Evolutionary conservation across 768 basidiomycete species (phyloP).

Genomic region (Psilocybe azurescens): DNA sequence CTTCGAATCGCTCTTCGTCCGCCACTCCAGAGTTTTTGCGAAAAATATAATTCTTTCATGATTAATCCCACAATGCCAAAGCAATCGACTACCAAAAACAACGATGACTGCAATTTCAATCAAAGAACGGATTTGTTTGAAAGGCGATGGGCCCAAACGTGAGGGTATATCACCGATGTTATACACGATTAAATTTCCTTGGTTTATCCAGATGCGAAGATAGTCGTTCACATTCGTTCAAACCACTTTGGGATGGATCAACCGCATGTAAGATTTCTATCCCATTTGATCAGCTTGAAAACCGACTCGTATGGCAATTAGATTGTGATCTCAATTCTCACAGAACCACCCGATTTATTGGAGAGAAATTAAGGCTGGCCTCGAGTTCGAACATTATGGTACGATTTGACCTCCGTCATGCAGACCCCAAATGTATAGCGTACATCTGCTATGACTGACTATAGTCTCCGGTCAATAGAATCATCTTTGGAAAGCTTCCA

Average conservation of each 20-base stretch:
- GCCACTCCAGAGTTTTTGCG: constrained; percentile 2
- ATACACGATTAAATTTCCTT: neutral
- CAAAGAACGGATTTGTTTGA: neutral
- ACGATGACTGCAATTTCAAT: neutral
- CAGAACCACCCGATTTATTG: neutral
- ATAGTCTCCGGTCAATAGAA: neutral
- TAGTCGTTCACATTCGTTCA: neutral
- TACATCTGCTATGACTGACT: neutral
- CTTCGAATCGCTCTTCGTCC: neutral
- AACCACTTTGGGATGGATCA: too few species aligned
- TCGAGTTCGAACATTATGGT: neutral
- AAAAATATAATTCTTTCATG: neutral
- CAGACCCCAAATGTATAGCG: neutral
- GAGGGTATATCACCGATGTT: neutral
- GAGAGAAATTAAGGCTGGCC: neutral
- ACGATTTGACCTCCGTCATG: neutral
- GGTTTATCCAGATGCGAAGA: neutral
- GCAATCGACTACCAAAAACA: neutral
- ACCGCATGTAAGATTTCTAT: too few species aligned
- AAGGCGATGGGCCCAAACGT: neutral
- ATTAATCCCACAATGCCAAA: neutral
- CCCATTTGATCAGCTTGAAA: neutral
- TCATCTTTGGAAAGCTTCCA: too few species aligned
- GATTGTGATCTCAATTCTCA: neutral
- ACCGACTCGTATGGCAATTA: neutral